These are phyloP conservation scores for Mortierella antarctica DNA, from an alignment of 192 early-diverging fungal genomes.

Conservation along the genomic window DNA sequence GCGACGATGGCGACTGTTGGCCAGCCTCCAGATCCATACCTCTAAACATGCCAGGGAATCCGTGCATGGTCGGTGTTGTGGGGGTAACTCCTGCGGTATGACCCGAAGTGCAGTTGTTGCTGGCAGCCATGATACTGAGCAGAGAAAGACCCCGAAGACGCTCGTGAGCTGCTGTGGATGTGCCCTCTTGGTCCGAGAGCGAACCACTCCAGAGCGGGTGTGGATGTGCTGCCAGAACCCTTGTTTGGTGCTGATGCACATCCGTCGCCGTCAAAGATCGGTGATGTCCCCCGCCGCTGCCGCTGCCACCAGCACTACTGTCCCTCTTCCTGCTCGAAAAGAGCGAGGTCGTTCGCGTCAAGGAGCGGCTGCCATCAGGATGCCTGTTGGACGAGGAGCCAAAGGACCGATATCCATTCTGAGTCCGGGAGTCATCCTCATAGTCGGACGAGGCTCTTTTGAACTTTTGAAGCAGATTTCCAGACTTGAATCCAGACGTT, in stretches of 20 bases:
- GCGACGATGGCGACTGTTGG: background rate
- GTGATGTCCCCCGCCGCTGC: background rate
- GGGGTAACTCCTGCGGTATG: conserved; percentile 1
- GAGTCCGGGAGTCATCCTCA: background rate
- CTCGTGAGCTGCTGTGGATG: conserved; percentile 8
- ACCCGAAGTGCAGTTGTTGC: background rate
- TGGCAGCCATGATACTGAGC: conserved; percentile 23
- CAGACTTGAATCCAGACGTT: background rate
- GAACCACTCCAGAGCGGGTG: conserved; percentile 49
- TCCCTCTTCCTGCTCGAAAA: background rate
- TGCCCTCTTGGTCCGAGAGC: conserved; percentile 32
- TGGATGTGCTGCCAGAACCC: conserved; percentile 33
- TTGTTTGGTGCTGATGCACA: background rate
- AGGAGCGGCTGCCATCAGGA: background rate
- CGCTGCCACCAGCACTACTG: background rate
- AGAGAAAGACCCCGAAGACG: conserved; percentile 34
- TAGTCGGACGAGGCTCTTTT: conserved; percentile 6
- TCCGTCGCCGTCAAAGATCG: conserved; percentile 22
- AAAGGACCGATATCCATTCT: background rate
- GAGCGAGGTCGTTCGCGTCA: background rate
- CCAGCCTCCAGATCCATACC: background rate
- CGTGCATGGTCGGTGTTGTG: conserved; percentile 16
- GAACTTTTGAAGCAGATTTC: conserved; percentile 26
- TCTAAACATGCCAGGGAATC: background rate
- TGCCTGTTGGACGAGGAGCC: background rate